Evolutionary conservation across 2,329 filamentous ascomycete species (phyloP).

Genomic region (Claviceps pusilla): DNA sequence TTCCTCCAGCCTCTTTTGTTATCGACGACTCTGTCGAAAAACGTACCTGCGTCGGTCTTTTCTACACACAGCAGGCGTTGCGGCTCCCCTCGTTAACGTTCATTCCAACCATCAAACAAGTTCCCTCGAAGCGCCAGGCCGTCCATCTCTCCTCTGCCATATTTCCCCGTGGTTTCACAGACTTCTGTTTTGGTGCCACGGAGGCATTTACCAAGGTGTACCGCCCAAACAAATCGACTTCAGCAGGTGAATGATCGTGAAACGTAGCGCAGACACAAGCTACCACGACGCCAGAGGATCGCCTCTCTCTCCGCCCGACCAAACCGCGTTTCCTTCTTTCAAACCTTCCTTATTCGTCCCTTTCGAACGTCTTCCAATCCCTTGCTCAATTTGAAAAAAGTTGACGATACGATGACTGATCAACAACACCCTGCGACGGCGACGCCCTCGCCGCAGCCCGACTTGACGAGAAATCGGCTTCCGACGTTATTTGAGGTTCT

Average conservation of each 20-base stretch:
- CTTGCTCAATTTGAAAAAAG: neutral
- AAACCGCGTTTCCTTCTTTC: neutral
- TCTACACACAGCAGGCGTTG: neutral
- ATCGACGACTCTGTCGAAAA: neutral
- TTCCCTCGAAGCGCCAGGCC: too few species aligned
- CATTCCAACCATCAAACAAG: neutral
- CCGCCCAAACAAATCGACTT: neutral
- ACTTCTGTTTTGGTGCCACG: neutral
- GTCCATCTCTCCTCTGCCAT: neutral
- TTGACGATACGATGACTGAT: slow-evolving; percentile 10
- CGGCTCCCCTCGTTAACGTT: neutral
- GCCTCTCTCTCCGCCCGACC: neutral
- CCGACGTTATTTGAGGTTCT: slow-evolving; percentile 93
- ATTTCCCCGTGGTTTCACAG: neutral
- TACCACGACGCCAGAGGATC: neutral
- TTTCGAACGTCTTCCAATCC: neutral
- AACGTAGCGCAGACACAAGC: slow-evolving; percentile 5
- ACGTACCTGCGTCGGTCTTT: neutral
- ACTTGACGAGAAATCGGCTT: slow-evolving; percentile 61
- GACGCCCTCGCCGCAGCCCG: slow-evolving; percentile 40
- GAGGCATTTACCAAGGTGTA: neutral
- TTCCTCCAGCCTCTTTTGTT: neutral
- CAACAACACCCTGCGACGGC: slow-evolving; percentile 14
- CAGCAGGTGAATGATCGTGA: slow-evolving; percentile 4
- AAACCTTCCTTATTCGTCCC: neutral